Conservation (phyloP, 148 eudicot species). For the Dianthus caryophyllus region DNA sequence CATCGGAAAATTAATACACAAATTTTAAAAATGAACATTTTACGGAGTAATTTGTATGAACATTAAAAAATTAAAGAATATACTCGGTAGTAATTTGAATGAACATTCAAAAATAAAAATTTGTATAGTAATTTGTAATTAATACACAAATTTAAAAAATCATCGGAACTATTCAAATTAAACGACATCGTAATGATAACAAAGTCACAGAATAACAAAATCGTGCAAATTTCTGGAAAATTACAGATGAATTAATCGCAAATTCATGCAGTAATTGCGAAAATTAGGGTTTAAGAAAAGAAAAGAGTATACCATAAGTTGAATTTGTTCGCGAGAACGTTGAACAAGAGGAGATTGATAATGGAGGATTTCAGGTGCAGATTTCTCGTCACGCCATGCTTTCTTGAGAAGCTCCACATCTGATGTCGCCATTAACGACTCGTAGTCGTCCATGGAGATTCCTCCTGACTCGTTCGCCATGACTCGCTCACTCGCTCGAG, state of each 20-base stretch:
- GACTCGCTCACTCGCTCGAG: neutral
- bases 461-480: slow-evolving; percentile 15
- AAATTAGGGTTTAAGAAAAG: slow-evolving; percentile 7
- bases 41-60: too few relatives aligned
- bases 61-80: too few relatives aligned
- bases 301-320: slow-evolving; percentile 50
- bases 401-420: slow-evolving; percentile 74
- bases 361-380: slow-evolving; percentile 70
- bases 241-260: too few relatives aligned
- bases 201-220: too few relatives aligned
- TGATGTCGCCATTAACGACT: slow-evolving; percentile 61
- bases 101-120: too few relatives aligned
- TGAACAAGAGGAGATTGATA: slow-evolving; percentile 51
- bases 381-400: slow-evolving; percentile 90
- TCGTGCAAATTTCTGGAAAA: neutral
- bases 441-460: slow-evolving; percentile 47
- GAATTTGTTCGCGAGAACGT: slow-evolving; percentile 71
- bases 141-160: too few relatives aligned
- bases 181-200: too few relatives aligned
- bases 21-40: too few relatives aligned
- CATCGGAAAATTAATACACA: too few relatives aligned
- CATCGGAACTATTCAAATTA: too few relatives aligned
- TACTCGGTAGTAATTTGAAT: too few relatives aligned
- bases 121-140: too few relatives aligned
- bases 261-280: neutral